Base-by-base conservation (phyloP, 345 rosid species). In the Rhodamnia rubescens region DNA sequence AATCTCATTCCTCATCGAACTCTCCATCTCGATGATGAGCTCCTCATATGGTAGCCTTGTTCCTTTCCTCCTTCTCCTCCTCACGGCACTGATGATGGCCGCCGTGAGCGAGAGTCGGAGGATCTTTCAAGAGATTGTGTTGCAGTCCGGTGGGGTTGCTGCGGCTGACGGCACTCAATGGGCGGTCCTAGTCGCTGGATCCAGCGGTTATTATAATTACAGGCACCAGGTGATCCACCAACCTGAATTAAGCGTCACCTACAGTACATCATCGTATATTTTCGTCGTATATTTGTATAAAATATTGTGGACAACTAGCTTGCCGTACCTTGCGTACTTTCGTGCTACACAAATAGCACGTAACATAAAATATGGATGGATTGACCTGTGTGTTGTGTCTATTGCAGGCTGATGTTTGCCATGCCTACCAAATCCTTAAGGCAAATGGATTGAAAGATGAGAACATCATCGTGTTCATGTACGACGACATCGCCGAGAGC, bases 181-280 rank as follows among this genome's bases (percentile, higher is more conserved):
- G 98, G 98, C 96, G 44, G 91, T 95, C 90, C 87, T 95, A 29
- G 86, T 94, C 36, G 95, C 98, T 20, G 98, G 98, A 26, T 95
- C 98, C 7, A 55, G 9, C 5, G 85, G 81, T 8, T 94, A 88
- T 53, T 8, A 0, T 0, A 95, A 95, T 86, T 95, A 94, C 84
- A 84, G 98, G 69, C 98, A 95, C 88, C 98, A 94, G 95, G 98
- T 95, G 56, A 27, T 69, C 40, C 80, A 36, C 80, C 80, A 36
- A 18, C 26, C 80, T 42, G 47, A 16, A 36, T 69, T 20, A 69
- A 36, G 14, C 47, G 18, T 69, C 80, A 69, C 13, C 47, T 36
- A 69, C 13, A 32, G 26, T 18, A 18, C 36, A 36, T 36, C 18
- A 69, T 7, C 5, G 21, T 18, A 69, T 69, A 69, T 69, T 69